Conservation (phyloP, 2,329 filamentous ascomycete genomes). For the Plectosphaerella sp. region DNA sequence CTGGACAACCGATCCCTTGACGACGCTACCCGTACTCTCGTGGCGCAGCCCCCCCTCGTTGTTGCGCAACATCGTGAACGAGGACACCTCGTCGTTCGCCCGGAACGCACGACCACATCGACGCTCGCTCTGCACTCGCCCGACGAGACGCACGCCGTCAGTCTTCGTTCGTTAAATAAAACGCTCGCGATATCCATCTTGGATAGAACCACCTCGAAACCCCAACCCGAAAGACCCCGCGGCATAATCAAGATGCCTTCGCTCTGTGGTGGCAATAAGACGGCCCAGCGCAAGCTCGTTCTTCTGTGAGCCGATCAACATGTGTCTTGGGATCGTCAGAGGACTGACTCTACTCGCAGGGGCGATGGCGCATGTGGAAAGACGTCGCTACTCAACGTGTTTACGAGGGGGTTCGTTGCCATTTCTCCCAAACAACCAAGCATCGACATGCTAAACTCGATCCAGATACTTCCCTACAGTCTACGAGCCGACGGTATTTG, state of each 20-base stretch:
- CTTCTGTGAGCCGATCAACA: constrained; percentile 61
- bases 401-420: constrained; percentile 80
- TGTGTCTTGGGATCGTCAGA: neutral
- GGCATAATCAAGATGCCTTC: constrained; percentile 6
- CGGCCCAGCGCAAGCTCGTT: constrained; percentile 93
- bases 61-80: too few relatives aligned
- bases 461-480: constrained; percentile 91
- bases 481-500: constrained; percentile 97
- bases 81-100: too few relatives aligned
- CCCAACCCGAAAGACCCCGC: neutral
- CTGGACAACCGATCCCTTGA: neutral
- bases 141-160: too few relatives aligned
- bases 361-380: constrained; percentile 97
- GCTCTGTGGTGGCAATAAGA: constrained; percentile 69
- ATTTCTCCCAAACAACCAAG: neutral
- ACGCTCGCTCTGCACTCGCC: too few relatives aligned
- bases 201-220: neutral
- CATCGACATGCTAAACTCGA: constrained; percentile 2
- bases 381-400: constrained; percentile 95
- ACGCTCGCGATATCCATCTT: neutral
- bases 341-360: constrained; percentile 36
- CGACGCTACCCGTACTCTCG: too few relatives aligned
- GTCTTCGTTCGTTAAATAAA: too few relatives aligned
- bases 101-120: too few relatives aligned
- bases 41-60: too few relatives aligned